These are phyloP conservation scores for Chlorociboria aeruginascens DNA, from an alignment of 495 filamentous ascomycete genomes.

Conservation along the genomic window DNA sequence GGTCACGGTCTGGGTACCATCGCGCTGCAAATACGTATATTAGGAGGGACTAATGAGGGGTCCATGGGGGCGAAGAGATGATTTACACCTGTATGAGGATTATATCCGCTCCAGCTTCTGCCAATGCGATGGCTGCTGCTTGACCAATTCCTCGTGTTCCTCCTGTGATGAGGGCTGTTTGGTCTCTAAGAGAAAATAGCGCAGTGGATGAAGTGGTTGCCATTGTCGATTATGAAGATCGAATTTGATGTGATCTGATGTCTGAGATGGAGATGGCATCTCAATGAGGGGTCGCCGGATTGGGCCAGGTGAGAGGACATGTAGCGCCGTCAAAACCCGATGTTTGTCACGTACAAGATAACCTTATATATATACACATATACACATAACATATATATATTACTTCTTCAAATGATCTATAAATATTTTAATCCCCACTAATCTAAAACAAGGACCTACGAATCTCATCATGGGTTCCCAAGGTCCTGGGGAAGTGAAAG, in stretches of 20 bases:
- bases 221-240: slow-evolving; percentile 1
- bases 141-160: slow-evolving; percentile 83
- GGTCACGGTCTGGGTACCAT: slow-evolving; percentile 52
- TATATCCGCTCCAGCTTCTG: slow-evolving; percentile 76
- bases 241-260: background rate
- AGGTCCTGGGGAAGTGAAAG: slow-evolving; percentile 27
- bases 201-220: slow-evolving; percentile 4
- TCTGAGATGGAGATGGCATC: too few relatives aligned
- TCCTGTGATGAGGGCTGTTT: slow-evolving; percentile 78
- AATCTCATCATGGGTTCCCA: too few relatives aligned
- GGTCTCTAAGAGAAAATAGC: slow-evolving; percentile 45
- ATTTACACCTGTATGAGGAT: slow-evolving; percentile 50
- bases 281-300: too few relatives aligned
- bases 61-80: background rate
- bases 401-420: too few relatives aligned
- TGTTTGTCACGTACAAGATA: too few relatives aligned
- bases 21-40: slow-evolving; percentile 34
- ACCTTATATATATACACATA: too few relatives aligned
- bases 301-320: too few relatives aligned
- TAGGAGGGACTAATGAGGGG: background rate
- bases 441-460: too few relatives aligned
- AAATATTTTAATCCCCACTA: too few relatives aligned
- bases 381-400: too few relatives aligned
- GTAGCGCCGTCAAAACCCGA: too few relatives aligned
- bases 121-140: slow-evolving; percentile 67